These are phyloP conservation scores for Tulasnella sp. DNA, from an alignment of 768 basidiomycete species.

Conservation along the genomic window DNA sequence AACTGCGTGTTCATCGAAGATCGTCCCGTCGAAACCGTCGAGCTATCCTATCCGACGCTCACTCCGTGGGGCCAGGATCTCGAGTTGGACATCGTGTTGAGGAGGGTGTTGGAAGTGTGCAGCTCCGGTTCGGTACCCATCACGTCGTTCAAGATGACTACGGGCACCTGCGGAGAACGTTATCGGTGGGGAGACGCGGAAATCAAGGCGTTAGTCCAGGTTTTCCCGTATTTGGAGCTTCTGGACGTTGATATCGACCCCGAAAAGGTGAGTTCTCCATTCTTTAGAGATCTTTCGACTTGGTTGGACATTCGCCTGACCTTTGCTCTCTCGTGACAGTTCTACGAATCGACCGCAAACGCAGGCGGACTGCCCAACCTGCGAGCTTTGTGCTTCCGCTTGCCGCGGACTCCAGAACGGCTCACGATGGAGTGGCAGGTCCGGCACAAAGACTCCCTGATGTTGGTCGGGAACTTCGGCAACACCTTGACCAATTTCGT, in stretches of 20 bases:
- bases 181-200: neutral
- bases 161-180: neutral
- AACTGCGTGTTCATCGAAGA: constrained; percentile 11
- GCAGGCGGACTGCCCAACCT: neutral
- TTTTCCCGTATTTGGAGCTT: neutral
- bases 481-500: neutral
- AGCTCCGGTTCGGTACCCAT: neutral
- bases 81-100: neutral
- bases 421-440: neutral
- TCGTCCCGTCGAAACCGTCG: neutral
- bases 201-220: neutral
- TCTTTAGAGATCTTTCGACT: neutral
- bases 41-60: neutral
- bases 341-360: neutral
- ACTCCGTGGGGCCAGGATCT: neutral
- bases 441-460: neutral
- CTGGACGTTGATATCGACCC: neutral
- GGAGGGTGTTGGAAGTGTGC: neutral
- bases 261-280: neutral
- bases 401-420: neutral
- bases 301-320: neutral
- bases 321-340: neutral
- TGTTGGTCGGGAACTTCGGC: neutral
- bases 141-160: neutral
- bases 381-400: neutral